A percentile compares a stretch with the other conserved stretches of the same genome.
Evolutionary conservation across 2,329 filamentous ascomycete species (phyloP).

Genomic region (Alternaria brassicae): DNA sequence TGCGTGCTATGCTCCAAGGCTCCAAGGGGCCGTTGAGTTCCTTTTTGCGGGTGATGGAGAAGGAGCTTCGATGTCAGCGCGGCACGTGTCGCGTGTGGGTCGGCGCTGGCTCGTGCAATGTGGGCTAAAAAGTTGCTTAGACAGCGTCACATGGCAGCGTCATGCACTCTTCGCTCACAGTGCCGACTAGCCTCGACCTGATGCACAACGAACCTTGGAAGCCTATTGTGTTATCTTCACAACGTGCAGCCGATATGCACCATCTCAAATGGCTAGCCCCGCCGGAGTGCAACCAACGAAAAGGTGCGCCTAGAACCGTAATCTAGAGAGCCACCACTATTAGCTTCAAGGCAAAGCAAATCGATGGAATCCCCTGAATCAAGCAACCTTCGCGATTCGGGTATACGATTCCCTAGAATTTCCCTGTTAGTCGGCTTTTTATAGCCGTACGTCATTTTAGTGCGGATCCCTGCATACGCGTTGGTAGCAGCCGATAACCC

Average conservation of each 20-base stretch:
- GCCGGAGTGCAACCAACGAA: constrained; percentile 1
- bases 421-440: background rate
- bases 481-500: constrained; percentile 3
- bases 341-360: background rate
- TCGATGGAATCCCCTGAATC: background rate
- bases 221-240: background rate
- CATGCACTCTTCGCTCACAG: background rate
- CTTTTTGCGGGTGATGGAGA: constrained; percentile 2
- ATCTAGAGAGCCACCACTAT: background rate
- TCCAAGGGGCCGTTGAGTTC: constrained; percentile 3
- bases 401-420: background rate
- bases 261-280: background rate
- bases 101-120: background rate
- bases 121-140: background rate
- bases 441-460: constrained; percentile 11
- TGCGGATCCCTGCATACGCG: background rate
- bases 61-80: background rate
- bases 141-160: background rate
- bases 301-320: background rate
- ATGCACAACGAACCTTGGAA: constrained; percentile 1
- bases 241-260: background rate
- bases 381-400: background rate
- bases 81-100: constrained; percentile 2
- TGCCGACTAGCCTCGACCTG: background rate
- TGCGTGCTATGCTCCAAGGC: constrained; percentile 5